Evolutionary conservation across 768 basidiomycete genomes (phyloP).

Genomic region (Mycena rebaudengoi): DNA sequence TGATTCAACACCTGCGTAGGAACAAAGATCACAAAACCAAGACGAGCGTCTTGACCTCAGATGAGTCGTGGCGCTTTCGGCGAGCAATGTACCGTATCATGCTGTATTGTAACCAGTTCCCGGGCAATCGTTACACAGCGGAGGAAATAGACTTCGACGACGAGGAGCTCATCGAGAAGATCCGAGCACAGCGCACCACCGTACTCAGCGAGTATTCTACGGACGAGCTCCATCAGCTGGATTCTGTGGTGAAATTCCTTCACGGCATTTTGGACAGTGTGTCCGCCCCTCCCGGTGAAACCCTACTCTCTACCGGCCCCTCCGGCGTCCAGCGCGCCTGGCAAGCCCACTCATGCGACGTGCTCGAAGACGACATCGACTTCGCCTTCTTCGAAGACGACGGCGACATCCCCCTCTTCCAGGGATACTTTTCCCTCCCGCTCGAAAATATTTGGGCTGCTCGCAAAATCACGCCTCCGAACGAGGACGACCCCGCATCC

Average conservation of each 20-base stretch:
- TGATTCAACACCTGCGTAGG: not conserved
- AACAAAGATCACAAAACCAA: not conserved
- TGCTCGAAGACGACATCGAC: not conserved
- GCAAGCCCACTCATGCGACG: not conserved
- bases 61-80: not conserved
- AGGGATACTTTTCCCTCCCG: not conserved
- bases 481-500: slow-evolving; percentile 11
- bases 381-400: not conserved
- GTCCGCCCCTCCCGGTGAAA: too few species aligned
- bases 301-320: slow-evolving; percentile 10
- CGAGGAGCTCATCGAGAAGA: not conserved
- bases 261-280: not conserved
- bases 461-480: slow-evolving; percentile 1
- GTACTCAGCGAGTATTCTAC: not conserved
- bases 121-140: not conserved
- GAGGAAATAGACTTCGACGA: not conserved
- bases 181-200: not conserved
- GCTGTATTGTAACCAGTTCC: not conserved
- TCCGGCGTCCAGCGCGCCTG: not conserved
- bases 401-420: slow-evolving; percentile 1
- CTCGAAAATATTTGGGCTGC: not conserved
- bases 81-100: not conserved
- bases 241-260: not conserved
- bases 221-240: not conserved
- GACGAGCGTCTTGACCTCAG: not conserved